phyloP scores from a whole-genome alignment of 805 yeast genomes.

The Yarrowia bubula region DNA sequence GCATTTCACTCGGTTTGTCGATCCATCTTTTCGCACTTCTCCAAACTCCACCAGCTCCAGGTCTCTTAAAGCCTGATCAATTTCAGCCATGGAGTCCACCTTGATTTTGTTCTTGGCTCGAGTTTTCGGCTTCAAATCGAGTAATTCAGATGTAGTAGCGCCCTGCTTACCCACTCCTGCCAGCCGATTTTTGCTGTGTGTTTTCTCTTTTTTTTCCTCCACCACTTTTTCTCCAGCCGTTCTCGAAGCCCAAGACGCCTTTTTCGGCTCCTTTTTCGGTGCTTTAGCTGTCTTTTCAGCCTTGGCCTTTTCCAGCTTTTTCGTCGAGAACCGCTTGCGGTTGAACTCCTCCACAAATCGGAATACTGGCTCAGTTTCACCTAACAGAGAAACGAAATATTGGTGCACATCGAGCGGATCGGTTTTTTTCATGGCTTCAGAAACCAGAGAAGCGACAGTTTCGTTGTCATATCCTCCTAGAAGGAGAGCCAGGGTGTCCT shows the following conservation, averaged over 20 bases:
- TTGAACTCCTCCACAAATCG: conserved; percentile 16
- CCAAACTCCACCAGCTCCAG: conserved; percentile 44
- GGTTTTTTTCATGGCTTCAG: conserved; percentile 8
- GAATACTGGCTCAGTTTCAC: conserved; percentile 1
- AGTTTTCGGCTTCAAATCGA: not conserved
- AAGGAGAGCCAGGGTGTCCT: not conserved
- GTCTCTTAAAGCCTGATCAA: conserved; percentile 59
- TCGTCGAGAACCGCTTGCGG: conserved; percentile 8
- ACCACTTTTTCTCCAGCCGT: not conserved
- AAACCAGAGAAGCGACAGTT: conserved; percentile 1
- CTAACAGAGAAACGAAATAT: not conserved
- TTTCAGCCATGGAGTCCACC: conserved; percentile 58
- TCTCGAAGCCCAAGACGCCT: not conserved
- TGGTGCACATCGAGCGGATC: conserved; percentile 7
- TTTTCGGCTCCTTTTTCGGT: not conserved
- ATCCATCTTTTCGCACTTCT: conserved; percentile 31
- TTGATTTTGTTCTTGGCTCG: conserved; percentile 40
- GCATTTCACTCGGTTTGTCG: conserved; percentile 48
- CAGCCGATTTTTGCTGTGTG: not conserved
- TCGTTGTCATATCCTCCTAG: conserved; percentile 20
- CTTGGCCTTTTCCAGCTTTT: conserved; percentile 36
- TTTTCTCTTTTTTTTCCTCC: not conserved
- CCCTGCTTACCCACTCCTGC: conserved; percentile 1
- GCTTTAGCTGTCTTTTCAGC: conserved; percentile 41
- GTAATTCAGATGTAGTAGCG: conserved; percentile 9